These are phyloP conservation scores for Penicillium digitatum DNA, from an alignment of 2,329 filamentous ascomycete species.

Conservation along the genomic window DNA sequence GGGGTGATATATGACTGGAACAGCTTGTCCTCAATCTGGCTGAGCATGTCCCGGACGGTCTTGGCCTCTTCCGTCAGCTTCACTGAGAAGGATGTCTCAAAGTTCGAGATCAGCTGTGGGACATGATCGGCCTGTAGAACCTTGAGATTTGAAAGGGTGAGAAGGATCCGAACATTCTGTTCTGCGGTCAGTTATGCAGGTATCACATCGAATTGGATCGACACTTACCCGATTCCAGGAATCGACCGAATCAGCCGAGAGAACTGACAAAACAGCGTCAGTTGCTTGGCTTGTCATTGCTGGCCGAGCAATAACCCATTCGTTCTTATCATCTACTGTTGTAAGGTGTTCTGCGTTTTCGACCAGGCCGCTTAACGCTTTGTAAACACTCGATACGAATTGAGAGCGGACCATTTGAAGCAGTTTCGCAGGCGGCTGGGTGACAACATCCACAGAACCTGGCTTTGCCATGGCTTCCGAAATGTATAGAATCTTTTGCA, in stretches of 20 bases:
- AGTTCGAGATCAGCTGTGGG: constrained; percentile 82
- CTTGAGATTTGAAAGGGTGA: constrained; percentile 90
- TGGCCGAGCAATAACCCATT: constrained; percentile 49
- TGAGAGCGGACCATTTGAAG: constrained; percentile 86
- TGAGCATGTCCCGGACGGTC: constrained; percentile 83
- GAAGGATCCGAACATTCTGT: constrained; percentile 84
- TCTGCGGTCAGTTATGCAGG: constrained; percentile 12
- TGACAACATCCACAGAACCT: constrained; percentile 70
- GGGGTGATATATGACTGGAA: constrained; percentile 90
- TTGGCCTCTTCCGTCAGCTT: constrained; percentile 91
- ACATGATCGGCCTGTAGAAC: constrained; percentile 76
- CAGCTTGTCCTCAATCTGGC: constrained; percentile 83
- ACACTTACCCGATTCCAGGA: constrained; percentile 50
- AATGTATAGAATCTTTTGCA: constrained; percentile 95
- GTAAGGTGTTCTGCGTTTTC: constrained; percentile 85
- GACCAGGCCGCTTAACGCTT: constrained; percentile 90
- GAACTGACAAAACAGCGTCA: constrained; percentile 39
- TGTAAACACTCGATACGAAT: constrained; percentile 91
- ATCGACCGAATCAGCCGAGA: constrained; percentile 51
- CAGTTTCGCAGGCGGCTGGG: constrained; percentile 79
- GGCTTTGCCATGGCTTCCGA: constrained; percentile 76
- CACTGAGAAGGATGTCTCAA: constrained; percentile 89
- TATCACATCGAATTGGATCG: neutral
- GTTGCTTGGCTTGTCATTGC: constrained; percentile 26
- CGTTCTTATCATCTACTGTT: constrained; percentile 55